Evolutionary conservation across 2,329 filamentous ascomycete genomes (phyloP), one percentile per base, ranked within the genome.

Genomic region (Sphaerostilbella broomeana): DNA sequence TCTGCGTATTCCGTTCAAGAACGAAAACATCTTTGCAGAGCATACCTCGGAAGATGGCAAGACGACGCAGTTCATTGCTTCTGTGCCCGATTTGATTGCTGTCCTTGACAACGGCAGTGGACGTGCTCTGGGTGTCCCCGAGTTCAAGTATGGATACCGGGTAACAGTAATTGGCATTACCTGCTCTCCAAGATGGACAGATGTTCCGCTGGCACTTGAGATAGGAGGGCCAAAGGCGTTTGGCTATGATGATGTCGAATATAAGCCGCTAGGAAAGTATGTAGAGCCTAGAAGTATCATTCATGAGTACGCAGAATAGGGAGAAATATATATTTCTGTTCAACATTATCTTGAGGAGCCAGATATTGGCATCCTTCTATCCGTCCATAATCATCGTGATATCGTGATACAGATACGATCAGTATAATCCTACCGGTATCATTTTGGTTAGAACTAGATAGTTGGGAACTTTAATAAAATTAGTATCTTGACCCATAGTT

Each of bases 1-100:
- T 8, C 52, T 74, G 36, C 68, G 62, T 38, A 70, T 76, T 24
- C 71, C 72, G 0, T 76, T 76, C 60, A 74, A 74, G 57, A 76
- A 77, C 50, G 72, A 76, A 47, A 75, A 75, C 47, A 68, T 75
- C 25, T 67, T 66, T 30, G 70, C 66, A 0, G 30, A 46, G 16
- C 47, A 49, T 12, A 46, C 45, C 3, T 45, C 30, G 4, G 46
- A 42, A 1, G 41, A 40, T n/a, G 52, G 49, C 1, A 43, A 44
- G 9, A 47, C 19, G 2, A 24, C 44, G 17, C 34, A 52, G 40
- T 51, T 60, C 6, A 45, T 67, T 5, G 59, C 62, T 1, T 56
- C 58, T 0, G 65, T 69, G 0, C 66, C 66, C 1, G 66, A 69
- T 34, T 48, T 69, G 6, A 65, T 67, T 30, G 50, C 55, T 16